Evolutionary conservation across 176 grass and related monocot species (phyloP).

Genomic region (Oryza punctata): DNA sequence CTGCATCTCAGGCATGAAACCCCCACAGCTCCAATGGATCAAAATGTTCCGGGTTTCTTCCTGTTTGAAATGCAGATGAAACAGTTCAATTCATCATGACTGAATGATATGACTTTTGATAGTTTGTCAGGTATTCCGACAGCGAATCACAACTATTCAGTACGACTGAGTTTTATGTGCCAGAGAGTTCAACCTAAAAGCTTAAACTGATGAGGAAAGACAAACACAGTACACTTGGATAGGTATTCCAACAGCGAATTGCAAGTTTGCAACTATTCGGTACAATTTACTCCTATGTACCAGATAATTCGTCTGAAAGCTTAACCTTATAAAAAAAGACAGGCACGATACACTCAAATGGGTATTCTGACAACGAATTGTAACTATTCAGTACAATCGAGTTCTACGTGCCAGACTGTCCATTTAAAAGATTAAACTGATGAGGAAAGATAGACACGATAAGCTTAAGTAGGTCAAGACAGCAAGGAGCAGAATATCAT

Average conservation of each 20-base stretch:
- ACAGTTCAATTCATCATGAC: slow-evolving; percentile 30
- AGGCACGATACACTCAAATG: too few relatives aligned
- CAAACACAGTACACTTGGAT: neutral
- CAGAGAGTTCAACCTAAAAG: neutral
- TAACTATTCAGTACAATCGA: too few relatives aligned
- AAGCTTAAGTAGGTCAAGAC: slow-evolving; percentile 7
- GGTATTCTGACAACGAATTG: too few relatives aligned
- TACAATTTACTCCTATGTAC: too few relatives aligned
- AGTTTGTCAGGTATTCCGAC: slow-evolving; percentile 31
- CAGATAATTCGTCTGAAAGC: too few relatives aligned
- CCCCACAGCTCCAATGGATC: slow-evolving; percentile 25
- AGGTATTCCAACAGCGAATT: neutral
- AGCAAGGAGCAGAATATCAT: slow-evolving; percentile 29
- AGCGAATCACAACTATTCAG: neutral
- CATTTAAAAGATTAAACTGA: neutral
- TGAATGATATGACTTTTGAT: slow-evolving; percentile 39
- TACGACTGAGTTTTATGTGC: neutral
- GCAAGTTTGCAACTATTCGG: too few relatives aligned
- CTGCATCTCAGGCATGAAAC: slow-evolving; percentile 11
- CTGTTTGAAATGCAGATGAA: slow-evolving; percentile 13
- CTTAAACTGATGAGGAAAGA: neutral
- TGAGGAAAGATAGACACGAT: neutral
- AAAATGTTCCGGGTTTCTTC: neutral
- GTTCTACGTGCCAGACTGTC: neutral
- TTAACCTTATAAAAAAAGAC: too few relatives aligned